Evolutionary conservation across 306 rosid species (phyloP).

Genomic region (Fragaria ananassa): DNA sequence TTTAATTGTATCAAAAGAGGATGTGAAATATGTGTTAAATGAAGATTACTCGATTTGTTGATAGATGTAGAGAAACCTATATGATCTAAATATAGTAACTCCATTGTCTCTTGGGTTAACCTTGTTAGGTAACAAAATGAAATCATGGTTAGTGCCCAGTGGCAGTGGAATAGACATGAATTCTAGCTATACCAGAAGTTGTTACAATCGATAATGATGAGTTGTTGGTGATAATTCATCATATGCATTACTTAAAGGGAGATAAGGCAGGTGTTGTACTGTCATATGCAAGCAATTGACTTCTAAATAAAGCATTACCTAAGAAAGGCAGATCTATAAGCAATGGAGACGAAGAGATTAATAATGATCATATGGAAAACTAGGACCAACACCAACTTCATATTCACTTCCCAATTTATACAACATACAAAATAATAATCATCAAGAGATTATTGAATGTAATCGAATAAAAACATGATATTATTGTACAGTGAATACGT

Average conservation of each 20-base stretch:
- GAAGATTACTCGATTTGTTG: too few species aligned
- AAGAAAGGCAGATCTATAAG: not conserved
- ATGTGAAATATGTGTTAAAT: too few species aligned
- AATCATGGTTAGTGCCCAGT: not conserved
- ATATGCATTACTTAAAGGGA: not conserved
- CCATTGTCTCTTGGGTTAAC: not conserved
- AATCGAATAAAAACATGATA: too few species aligned
- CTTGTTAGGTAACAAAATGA: not conserved
- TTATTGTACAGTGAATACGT: too few species aligned
- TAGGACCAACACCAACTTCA: not conserved
- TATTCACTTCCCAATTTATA: not conserved
- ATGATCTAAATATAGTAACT: not conserved
- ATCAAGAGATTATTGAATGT: too few species aligned
- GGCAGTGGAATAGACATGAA: not conserved
- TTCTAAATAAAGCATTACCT: slow-evolving; percentile 13
- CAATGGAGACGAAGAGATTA: not conserved
- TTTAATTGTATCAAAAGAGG: too few species aligned
- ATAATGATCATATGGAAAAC: not conserved
- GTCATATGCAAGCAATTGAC: slow-evolving; percentile 41
- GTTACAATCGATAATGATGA: slow-evolving; percentile 33
- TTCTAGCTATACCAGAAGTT: not conserved
- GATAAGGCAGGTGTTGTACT: slow-evolving; percentile 17
- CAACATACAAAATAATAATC: not conserved
- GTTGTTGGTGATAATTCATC: slow-evolving; percentile 24
- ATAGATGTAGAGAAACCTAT: too few species aligned